Evolutionary conservation across 208 protist species (phyloP), one percentile per base, ranked within the genome.

Genomic region (Porcisia hertigi): DNA sequence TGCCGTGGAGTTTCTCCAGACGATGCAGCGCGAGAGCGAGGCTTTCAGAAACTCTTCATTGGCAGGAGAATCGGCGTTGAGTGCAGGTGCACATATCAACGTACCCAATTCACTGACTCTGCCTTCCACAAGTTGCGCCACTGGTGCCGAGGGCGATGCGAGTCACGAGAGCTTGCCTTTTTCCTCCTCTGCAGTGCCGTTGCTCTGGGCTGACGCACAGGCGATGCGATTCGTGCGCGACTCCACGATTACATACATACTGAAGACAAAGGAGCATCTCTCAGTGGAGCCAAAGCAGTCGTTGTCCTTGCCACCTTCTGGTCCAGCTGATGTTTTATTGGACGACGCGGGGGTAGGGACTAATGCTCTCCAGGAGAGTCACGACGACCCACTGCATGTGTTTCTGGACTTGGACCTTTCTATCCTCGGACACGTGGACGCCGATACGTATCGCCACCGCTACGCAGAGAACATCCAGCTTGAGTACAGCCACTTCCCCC

Each of bases 391-490:
- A 0, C 54, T 77, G 36, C 64, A 82, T 53, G 41, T 93, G 9
- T 86, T 96, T 53, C 80, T 96, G 7, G 92, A 96, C 73, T 53
- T 96, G 16, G 92, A 96, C 70, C 71, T 96, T 1, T 75, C 89
- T 18, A 85, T 96, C 41, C 78, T 96, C 16, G 92, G 92, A 45
- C 79, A 70, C 60, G n/a, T 71, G 41, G 73, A 70, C 34, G 58
- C 75, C 3, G 84, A 87, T 47, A 57, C 57, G 25, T 66, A 79
- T 63, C 77, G 72, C 6, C 49, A 62, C 5, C 71, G 77, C 8
- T 96, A 96, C 77, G 80, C 86, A 12, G 74, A 62, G 23, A 79
- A 81, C 16, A 85, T 96, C 36, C 69, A 75, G 20, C 69, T 80
- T 20, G 92, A 96, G 82, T 96, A 96, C 83, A 73, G 64, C 57